Evolutionary conservation across 352 stramenopile genomes (phyloP).

Genomic region (Phytophthora cryptogea): DNA sequence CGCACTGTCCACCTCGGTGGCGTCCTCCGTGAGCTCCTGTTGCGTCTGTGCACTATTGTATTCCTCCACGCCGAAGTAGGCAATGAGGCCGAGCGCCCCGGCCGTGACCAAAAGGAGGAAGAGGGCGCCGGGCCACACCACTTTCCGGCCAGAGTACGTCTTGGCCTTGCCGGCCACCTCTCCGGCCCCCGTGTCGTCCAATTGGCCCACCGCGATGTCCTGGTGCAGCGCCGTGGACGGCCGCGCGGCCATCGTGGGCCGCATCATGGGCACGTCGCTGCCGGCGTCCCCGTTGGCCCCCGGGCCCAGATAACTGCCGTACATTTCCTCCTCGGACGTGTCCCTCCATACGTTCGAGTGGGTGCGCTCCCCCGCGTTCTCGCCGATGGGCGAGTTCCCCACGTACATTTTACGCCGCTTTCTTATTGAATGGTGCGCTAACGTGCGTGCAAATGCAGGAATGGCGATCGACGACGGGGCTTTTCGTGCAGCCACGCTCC

Average conservation of each 20-base stretch:
- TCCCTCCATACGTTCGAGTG: slow-evolving; percentile 73
- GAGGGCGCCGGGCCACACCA: slow-evolving; percentile 78
- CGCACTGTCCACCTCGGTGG: slow-evolving; percentile 34
- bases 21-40: slow-evolving; percentile 56
- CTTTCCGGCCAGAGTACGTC: slow-evolving; percentile 69
- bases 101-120: slow-evolving; percentile 64
- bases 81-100: slow-evolving; percentile 53
- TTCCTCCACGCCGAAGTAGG: slow-evolving; percentile 64
- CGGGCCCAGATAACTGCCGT: slow-evolving; percentile 71
- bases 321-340: slow-evolving; percentile 71
- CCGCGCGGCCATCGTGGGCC: slow-evolving; percentile 46
- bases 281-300: slow-evolving; percentile 28
- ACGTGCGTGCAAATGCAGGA: slow-evolving; percentile 6
- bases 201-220: slow-evolving; percentile 75
- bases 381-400: slow-evolving; percentile 32
- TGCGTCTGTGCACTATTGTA: slow-evolving; percentile 73
- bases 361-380: slow-evolving; percentile 37
- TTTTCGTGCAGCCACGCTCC: not conserved
- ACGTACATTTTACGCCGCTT: slow-evolving; percentile 25
- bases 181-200: slow-evolving; percentile 45
- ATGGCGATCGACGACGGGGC: slow-evolving; percentile 2
- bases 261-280: slow-evolving; percentile 51
- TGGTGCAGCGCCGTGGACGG: slow-evolving; percentile 47
- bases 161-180: slow-evolving; percentile 14
- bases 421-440: not conserved